A percentile compares a stretch with the other conserved stretches of the same genome.
These are phyloP conservation scores for Microcyclospora pomicola DNA, from an alignment of 2,329 filamentous ascomycete species.

Conservation along the genomic window DNA sequence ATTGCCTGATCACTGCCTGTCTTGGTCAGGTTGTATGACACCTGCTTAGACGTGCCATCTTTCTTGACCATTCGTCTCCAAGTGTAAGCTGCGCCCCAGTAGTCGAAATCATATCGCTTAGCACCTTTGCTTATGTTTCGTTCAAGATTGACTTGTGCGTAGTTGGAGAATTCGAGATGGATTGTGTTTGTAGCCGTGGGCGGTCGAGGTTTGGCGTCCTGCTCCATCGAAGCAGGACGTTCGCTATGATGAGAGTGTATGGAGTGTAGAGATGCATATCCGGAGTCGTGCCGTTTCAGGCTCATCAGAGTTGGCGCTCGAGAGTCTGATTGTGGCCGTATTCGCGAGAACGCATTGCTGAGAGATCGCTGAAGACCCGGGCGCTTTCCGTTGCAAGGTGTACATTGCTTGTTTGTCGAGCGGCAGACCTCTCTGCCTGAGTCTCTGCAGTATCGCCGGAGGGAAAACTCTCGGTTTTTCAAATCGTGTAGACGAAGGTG, in stretches of 20 bases:
- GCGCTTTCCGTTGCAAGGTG: conserved; percentile 31
- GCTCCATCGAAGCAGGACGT: conserved; percentile 22
- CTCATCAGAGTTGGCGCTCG: conserved; percentile 24
- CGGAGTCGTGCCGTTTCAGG: conserved; percentile 45
- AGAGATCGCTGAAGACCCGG: conserved; percentile 44
- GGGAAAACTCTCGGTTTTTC: conserved; percentile 70
- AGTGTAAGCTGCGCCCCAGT: conserved; percentile 75
- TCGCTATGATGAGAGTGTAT: conserved; percentile 26
- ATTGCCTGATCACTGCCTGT: conserved; percentile 50
- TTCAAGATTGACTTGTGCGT: conserved; percentile 76
- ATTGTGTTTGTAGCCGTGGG: conserved; percentile 50
- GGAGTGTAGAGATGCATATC: conserved; percentile 37
- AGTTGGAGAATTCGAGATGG: conserved; percentile 93
- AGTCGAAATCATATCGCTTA: conserved; percentile 81
- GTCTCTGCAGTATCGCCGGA: conserved; percentile 81
- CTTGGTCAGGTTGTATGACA: conserved; percentile 69
- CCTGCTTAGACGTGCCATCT: conserved; percentile 47
- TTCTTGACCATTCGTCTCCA: conserved; percentile 67
- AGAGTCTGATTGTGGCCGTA: conserved; percentile 41
- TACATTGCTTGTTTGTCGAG: conserved; percentile 57
- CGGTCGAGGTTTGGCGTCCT: conserved; percentile 32
- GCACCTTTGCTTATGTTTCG: conserved; percentile 50
- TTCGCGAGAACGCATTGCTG: conserved; percentile 43
- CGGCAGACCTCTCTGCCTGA: conserved; percentile 89
- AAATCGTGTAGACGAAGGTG: conserved; percentile 92